Conservation (phyloP, 2,329 filamentous ascomycete species). For the Fusarium subtropicale region DNA sequence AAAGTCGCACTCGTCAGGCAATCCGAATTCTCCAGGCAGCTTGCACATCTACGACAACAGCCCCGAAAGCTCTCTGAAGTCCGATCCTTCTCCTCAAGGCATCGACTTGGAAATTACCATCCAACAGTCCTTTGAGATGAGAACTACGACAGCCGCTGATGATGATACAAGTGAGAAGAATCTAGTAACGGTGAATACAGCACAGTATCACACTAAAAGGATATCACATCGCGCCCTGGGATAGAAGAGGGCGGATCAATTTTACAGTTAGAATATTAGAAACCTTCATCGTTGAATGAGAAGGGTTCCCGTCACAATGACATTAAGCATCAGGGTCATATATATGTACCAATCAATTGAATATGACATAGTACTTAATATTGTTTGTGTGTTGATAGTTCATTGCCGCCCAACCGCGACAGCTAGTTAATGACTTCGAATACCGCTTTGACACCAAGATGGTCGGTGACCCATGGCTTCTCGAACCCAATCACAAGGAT, state of each 20-base stretch:
- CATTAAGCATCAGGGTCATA: too few species aligned
- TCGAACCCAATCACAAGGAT: conserved; percentile 19
- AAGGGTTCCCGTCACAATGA: too few species aligned
- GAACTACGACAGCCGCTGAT: neutral
- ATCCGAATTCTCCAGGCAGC: neutral
- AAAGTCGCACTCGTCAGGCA: neutral
- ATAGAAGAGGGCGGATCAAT: neutral
- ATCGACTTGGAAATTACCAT: neutral
- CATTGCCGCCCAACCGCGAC: too few species aligned
- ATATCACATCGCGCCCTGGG: neutral
- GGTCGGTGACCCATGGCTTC: conserved; percentile 20
- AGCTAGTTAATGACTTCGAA: neutral
- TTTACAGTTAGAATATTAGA: neutral
- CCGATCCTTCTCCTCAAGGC: neutral
- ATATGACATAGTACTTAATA: neutral
- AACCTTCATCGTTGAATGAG: neutral
- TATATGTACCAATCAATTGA: neutral
- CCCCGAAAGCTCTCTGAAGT: neutral
- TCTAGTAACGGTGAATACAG: neutral
- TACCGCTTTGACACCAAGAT: conserved; percentile 13
- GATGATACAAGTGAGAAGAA: neutral
- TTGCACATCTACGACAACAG: neutral
- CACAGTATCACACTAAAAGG: neutral
- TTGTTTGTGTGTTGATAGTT: neutral
- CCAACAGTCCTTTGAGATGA: conserved; percentile 1